Evolutionary conservation across 805 yeast species (phyloP).

Genomic region (Aciculoconidium aculeatum): DNA sequence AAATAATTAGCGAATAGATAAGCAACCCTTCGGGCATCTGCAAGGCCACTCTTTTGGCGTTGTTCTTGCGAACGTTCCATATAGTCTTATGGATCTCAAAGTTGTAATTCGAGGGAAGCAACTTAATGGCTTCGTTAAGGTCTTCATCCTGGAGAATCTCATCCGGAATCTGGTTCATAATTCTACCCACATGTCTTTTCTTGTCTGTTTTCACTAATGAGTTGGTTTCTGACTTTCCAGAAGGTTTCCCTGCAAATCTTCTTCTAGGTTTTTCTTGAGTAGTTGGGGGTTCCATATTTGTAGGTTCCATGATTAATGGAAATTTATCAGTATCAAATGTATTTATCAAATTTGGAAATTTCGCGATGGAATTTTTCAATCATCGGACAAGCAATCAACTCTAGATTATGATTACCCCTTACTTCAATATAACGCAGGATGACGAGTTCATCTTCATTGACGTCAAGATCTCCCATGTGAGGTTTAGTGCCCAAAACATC

Average conservation of each 20-base stretch:
- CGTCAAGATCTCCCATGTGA: slow-evolving; percentile 63
- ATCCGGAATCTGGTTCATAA: slow-evolving; percentile 81
- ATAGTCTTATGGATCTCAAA: slow-evolving; percentile 94
- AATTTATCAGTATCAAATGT: too few species aligned
- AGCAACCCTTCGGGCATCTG: slow-evolving; percentile 97
- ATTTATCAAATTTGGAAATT: too few species aligned
- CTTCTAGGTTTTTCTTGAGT: slow-evolving; percentile 35
- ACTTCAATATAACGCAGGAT: slow-evolving; percentile 70
- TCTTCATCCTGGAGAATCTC: slow-evolving; percentile 78
- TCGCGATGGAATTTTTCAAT: background rate
- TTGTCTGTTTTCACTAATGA: slow-evolving; percentile 11
- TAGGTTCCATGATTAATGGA: slow-evolving; percentile 1
- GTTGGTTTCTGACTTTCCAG: slow-evolving; percentile 12
- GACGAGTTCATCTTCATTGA: slow-evolving; percentile 61
- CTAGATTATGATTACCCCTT: slow-evolving; percentile 96
- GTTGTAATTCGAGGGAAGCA: slow-evolving; percentile 87
- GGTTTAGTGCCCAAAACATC: slow-evolving; percentile 65
- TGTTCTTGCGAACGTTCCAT: slow-evolving; percentile 77
- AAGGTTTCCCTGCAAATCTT: slow-evolving; percentile 53
- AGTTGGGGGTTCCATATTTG: background rate
- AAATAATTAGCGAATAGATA: slow-evolving; percentile 80
- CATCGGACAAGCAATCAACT: too few species aligned
- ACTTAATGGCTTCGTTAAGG: slow-evolving; percentile 72
- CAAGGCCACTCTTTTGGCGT: slow-evolving; percentile 79
- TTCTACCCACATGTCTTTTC: slow-evolving; percentile 43